Conservation (phyloP, 1,284 basidiomycete species). For the Cystobasidium sp. region DNA sequence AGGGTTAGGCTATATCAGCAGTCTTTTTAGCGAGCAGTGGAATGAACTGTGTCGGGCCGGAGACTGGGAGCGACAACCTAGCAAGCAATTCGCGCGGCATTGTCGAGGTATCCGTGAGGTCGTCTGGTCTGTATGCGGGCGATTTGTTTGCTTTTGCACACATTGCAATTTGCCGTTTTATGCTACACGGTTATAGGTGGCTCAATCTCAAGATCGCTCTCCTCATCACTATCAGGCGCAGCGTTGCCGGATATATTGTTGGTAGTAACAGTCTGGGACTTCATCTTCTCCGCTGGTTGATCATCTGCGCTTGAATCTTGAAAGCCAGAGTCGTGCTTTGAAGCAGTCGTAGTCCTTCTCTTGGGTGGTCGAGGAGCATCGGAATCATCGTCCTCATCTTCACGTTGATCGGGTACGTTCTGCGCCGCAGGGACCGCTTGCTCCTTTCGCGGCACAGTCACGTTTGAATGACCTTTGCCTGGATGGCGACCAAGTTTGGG, state of each 20-base stretch:
- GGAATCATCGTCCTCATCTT: background rate
- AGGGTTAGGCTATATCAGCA: too few species aligned
- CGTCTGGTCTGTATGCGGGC: background rate
- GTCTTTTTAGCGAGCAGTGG: too few species aligned
- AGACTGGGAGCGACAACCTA: too few species aligned
- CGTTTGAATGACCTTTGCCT: slow-evolving; percentile 32
- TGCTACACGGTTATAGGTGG: slow-evolving; percentile 11
- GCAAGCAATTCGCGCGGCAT: too few species aligned
- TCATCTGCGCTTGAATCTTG: slow-evolving; percentile 3
- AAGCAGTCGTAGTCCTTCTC: background rate
- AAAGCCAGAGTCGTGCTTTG: slow-evolving; percentile 9
- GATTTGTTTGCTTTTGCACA: background rate
- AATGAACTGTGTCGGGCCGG: too few species aligned
- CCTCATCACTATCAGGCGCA: slow-evolving; percentile 13
- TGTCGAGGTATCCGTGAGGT: too few species aligned
- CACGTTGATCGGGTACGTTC: background rate
- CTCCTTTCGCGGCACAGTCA: slow-evolving; percentile 2
- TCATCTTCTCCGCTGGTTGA: background rate
- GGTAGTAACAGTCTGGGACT: background rate
- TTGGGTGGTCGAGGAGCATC: background rate
- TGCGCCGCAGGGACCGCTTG: background rate
- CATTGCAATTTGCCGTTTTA: background rate
- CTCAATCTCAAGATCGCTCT: slow-evolving; percentile 42
- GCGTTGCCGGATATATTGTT: background rate
- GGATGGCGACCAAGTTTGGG: slow-evolving; percentile 35